These are phyloP conservation scores for Xylogone sp. DNA, from an alignment of 2,329 filamentous ascomycete species.

Conservation along the genomic window DNA sequence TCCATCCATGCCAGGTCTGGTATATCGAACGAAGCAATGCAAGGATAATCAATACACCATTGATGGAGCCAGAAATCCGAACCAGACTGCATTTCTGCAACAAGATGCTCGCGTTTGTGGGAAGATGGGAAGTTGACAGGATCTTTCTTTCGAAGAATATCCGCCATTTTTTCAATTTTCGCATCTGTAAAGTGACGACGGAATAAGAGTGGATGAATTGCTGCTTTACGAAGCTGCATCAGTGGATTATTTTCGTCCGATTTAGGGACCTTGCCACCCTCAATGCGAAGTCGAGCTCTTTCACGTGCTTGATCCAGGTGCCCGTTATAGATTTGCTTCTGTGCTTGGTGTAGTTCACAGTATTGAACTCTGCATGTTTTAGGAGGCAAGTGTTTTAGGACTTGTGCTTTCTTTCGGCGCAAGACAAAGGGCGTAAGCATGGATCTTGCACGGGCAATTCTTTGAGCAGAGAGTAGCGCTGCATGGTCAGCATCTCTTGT, in stretches of 20 bases:
- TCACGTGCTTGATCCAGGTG: conserved; percentile 62
- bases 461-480: conserved; percentile 79
- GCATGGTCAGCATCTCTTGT: conserved; percentile 76
- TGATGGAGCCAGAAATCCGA: conserved; percentile 65
- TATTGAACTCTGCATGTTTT: conserved; percentile 77
- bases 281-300: conserved; percentile 50
- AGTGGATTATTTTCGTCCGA: conserved; percentile 67
- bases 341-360: conserved; percentile 72
- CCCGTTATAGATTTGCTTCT: conserved; percentile 69
- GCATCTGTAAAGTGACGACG: conserved; percentile 74
- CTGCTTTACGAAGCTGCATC: conserved; percentile 88
- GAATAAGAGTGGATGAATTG: conserved; percentile 87
- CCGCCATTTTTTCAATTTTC: conserved; percentile 72
- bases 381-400: conserved; percentile 75
- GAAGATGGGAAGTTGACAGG: conserved; percentile 47
- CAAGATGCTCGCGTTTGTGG: conserved; percentile 46
- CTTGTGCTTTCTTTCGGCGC: conserved; percentile 88
- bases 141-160: conserved; percentile 69
- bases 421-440: conserved; percentile 96
- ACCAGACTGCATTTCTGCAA: conserved; percentile 51
- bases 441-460: conserved; percentile 79
- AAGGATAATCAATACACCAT: conserved; percentile 57
- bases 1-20: conserved; percentile 51
- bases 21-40: conserved; percentile 52
- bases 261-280: conserved; percentile 44